Conservation (phyloP, 164 flowering plant genomes). For the Warburgia ugandensis region DNA sequence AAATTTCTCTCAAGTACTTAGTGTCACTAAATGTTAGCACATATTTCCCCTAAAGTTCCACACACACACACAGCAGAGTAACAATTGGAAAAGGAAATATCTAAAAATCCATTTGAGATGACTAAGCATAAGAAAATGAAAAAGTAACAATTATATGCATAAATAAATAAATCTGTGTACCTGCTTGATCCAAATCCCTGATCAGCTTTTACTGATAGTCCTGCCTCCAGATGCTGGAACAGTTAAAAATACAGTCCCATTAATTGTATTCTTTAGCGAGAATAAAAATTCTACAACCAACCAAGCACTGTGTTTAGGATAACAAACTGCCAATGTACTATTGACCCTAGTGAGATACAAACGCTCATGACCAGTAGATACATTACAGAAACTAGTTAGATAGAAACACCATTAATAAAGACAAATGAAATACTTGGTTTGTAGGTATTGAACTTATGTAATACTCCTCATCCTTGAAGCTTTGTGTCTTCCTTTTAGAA, state of each 20-base stretch:
- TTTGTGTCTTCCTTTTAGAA: conserved; percentile 63
- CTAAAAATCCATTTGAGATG: neutral
- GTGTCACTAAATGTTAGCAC: too few relatives aligned
- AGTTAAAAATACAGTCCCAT: neutral
- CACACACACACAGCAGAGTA: too few relatives aligned
- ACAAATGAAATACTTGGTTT: conserved; percentile 54
- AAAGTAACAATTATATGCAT: conserved; percentile 2
- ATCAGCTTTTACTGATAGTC: conserved; percentile 64
- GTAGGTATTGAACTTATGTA: conserved; percentile 80
- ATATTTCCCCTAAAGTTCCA: too few relatives aligned
- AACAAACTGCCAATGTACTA: too few relatives aligned
- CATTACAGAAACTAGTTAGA: too few relatives aligned
- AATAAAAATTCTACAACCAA: too few relatives aligned
- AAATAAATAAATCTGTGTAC: conserved; percentile 22
- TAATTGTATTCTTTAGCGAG: too few relatives aligned
- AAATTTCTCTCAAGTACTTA: too few relatives aligned
- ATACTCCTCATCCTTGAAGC: conserved; percentile 87
- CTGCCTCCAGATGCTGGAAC: conserved; percentile 79
- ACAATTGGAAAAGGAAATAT: too few relatives aligned
- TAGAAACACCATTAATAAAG: neutral
- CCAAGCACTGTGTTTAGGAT: too few relatives aligned
- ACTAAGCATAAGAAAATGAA: neutral
- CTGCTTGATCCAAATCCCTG: conserved; percentile 66
- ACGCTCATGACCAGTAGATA: too few relatives aligned
- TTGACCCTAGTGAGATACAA: too few relatives aligned